Percentiles rank a stretch among this genome's conserved stretches.
Evolutionary conservation across 352 stramenopile genomes (phyloP).

Genomic region (Phytophthora pseudosyringae): DNA sequence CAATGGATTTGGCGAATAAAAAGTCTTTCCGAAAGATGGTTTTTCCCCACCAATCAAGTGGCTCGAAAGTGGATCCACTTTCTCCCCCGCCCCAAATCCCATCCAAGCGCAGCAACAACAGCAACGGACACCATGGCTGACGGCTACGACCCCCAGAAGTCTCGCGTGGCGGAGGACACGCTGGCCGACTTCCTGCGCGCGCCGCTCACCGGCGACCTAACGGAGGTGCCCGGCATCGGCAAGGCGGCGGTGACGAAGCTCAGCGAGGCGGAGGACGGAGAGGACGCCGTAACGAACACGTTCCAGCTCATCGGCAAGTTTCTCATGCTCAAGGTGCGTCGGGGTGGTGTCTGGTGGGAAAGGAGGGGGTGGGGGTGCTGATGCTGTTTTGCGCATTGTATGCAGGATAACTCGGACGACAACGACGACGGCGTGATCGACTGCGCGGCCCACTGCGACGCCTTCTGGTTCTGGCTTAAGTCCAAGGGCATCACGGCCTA

Average conservation of each 20-base stretch:
- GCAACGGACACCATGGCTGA: constrained; percentile 57
- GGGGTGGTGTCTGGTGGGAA: neutral
- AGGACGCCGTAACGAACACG: constrained; percentile 95
- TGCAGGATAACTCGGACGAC: constrained; percentile 83
- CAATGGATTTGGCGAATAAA: no score
- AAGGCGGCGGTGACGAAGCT: constrained; percentile 91
- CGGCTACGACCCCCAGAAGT: constrained; percentile 93
- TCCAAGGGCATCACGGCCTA: constrained; percentile 95
- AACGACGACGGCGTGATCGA: constrained; percentile 91
- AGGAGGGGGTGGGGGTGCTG: neutral
- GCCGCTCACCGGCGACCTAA: constrained; percentile 92
- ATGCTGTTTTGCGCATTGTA: constrained; percentile 6
- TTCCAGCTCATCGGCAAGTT: constrained; percentile 98
- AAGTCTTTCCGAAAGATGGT: no score
- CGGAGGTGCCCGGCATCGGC: constrained; percentile 95
- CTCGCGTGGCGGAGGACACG: constrained; percentile 90
- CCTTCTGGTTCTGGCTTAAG: constrained; percentile 98
- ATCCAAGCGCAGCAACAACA: constrained; percentile 17
- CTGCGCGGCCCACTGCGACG: constrained; percentile 94
- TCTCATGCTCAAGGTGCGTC: constrained; percentile 80
- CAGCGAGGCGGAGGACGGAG: constrained; percentile 67
- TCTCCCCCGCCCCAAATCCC: constrained; percentile 10
- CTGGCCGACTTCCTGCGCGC: constrained; percentile 93
- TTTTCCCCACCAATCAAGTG: constrained; percentile 18
- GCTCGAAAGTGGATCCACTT: constrained; percentile 11